These are phyloP conservation scores for Volvox carteri DNA, from an alignment of 163 green algal genomes.

Conservation along the genomic window DNA sequence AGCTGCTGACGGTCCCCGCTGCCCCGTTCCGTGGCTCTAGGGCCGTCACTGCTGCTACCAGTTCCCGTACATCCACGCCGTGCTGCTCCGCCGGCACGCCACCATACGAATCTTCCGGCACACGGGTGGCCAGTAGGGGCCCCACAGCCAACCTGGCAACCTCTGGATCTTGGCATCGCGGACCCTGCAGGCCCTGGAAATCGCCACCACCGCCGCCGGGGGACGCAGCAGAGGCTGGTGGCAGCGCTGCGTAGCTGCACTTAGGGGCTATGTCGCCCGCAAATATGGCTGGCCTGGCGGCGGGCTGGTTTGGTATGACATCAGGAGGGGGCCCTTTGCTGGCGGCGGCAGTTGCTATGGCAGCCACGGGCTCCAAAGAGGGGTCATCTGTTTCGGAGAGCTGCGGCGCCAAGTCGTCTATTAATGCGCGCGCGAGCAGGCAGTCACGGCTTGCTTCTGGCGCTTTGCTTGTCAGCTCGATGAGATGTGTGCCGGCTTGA, in stretches of 20 bases:
- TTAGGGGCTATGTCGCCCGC: no score
- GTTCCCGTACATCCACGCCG: constrained; percentile 1
- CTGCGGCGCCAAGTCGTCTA: not conserved
- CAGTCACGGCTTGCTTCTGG: not conserved
- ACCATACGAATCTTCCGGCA: not conserved
- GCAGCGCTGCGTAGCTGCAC: no score
- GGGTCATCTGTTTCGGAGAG: not conserved
- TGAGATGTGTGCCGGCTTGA: not conserved
- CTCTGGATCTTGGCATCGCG: not conserved
- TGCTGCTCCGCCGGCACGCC: constrained; percentile 5
- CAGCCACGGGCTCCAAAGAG: not conserved
- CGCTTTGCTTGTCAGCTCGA: not conserved
- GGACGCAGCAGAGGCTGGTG: no score
- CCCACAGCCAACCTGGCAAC: not conserved
- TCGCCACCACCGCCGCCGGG: no score
- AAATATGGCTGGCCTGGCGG: no score
- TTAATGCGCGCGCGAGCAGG: not conserved
- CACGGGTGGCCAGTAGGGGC: not conserved
- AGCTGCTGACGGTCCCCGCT: no score
- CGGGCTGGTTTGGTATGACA: no score
- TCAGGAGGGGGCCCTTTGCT: no score
- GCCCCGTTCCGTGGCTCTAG: no score
- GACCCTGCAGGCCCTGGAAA: no score
- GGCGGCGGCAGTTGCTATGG: no score
- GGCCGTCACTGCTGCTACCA: no score